Conservation (phyloP, 75 land plant genomes). For the Picea sitchensis region DNA sequence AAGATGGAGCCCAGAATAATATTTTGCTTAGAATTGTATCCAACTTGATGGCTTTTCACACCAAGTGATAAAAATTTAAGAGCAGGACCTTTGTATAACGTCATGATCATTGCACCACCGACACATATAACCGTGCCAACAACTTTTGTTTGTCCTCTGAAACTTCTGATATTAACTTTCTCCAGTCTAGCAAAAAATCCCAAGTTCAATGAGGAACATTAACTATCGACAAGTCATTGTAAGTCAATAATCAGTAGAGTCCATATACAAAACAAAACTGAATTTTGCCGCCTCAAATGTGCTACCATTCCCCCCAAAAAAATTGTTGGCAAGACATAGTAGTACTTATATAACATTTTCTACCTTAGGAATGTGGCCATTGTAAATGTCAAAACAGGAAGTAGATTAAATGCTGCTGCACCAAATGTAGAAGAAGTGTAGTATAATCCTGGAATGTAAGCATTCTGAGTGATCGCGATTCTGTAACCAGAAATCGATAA, state of each 20-base stretch:
- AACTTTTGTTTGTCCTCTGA: constrained; percentile 3
- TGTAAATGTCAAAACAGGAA: constrained; percentile 29
- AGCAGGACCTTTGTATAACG: not conserved
- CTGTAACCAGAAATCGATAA: constrained; percentile 6
- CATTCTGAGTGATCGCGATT: constrained; percentile 19
- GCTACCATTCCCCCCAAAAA: too few species aligned
- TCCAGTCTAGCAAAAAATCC: not conserved
- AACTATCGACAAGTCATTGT: too few species aligned
- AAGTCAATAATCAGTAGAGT: too few species aligned
- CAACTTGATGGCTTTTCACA: too few species aligned
- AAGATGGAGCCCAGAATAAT: constrained; percentile 12
- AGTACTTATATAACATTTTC: too few species aligned
- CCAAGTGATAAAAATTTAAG: not conserved
- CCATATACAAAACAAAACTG: too few species aligned
- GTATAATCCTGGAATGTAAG: constrained; percentile 26
- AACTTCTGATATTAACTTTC: not conserved
- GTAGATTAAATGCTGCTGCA: constrained; percentile 23
- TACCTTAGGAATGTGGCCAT: constrained; percentile 22
- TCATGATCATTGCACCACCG: constrained; percentile 1
- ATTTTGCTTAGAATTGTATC: too few species aligned
- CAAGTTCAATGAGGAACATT: not conserved
- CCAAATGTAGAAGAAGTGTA: constrained; percentile 26
- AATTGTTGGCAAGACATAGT: too few species aligned
- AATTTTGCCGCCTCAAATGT: too few species aligned
- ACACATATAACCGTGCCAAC: not conserved